A percentile compares a stretch with the other conserved stretches of the same genome.
phyloP scores from a whole-genome alignment of 169 alveolate genomes.

The Eimeria sp. region DNA sequence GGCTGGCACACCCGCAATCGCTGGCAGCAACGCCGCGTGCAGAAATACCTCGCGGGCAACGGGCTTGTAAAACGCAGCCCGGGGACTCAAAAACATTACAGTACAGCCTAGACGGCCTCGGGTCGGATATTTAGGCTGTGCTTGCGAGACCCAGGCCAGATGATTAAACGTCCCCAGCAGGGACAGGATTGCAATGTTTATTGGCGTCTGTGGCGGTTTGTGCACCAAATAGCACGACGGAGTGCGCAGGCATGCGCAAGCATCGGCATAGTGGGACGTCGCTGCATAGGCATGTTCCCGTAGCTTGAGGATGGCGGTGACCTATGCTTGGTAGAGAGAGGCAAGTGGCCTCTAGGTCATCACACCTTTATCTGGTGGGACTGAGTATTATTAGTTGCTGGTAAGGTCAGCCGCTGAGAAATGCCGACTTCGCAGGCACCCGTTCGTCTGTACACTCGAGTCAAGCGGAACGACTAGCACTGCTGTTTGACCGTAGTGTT shows the following conservation, averaged over 20 bases:
- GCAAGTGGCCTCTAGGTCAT: neutral
- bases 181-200: slow-evolving; percentile 77
- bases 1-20: slow-evolving; percentile 21
- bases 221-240: slow-evolving; percentile 17
- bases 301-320: slow-evolving; percentile 9
- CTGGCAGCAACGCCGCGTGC: slow-evolving; percentile 39
- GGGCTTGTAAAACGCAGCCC: slow-evolving; percentile 10
- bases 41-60: slow-evolving; percentile 21
- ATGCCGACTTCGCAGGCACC: neutral
- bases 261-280: neutral
- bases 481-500: neutral
- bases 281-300: neutral
- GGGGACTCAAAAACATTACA: neutral
- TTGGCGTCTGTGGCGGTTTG: slow-evolving; percentile 71
- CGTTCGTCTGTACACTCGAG: slow-evolving; percentile 26
- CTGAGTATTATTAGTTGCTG: neutral
- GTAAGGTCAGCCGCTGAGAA: neutral
- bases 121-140: slow-evolving; percentile 31
- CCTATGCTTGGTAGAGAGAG: neutral
- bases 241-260: slow-evolving; percentile 21
- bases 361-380: neutral
- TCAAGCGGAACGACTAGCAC: neutral
- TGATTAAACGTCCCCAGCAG: slow-evolving; percentile 64
- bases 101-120: slow-evolving; percentile 36
- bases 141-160: slow-evolving; percentile 54